Evolutionary conservation across 1,139 yeast species (phyloP), one percentile per base, ranked within the genome.

Genomic region (Arxiozyma heterogenica): DNA sequence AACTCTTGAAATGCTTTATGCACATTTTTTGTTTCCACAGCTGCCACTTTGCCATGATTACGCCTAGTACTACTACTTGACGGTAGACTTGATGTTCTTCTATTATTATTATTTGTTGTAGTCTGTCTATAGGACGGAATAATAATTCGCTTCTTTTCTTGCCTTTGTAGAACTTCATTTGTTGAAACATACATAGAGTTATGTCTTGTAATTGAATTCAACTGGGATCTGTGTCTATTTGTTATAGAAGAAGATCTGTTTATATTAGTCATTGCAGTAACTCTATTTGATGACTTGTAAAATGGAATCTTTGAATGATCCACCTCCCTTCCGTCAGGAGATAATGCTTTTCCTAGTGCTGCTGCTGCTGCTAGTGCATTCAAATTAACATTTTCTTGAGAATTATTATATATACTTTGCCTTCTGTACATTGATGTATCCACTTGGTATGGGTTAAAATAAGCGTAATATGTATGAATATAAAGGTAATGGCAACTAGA

Each of bases 331-430:
- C 72, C 72, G 6, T 68, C 63, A 44, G 56, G 41, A 48, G 66
- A 50, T 17, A 59, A 50, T 1, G 73, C 71, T 45, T 63, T 64
- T 1, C 73, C 77, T 25, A 73, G 67, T 7, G 76, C 73, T 17
- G 73, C 65, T 5, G 78, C 79, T 44, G 80, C 79, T 17, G 78
- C 78, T 18, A 75, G 54, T 1, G 79, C 78, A 56, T 72, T 73
- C 17, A 74, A 59, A 61, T 69, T 52, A n/a, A 53, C 52, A 1
- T 12, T 18, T 11, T 54, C 56, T 22, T 47, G 49, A 34, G 53
- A 46, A 27, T 47, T 23, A 7, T 43, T 38, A 39, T 44, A 50
- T 5, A 39, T 12, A 42, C 51, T 41, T 41, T 43, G 51, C 30
- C 45, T 41, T 20, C 43, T 49, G 30, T 42, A 43, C 50, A 47